phyloP scores from a whole-genome alignment of 257 asterid species.

The Capsicum chinense region DNA sequence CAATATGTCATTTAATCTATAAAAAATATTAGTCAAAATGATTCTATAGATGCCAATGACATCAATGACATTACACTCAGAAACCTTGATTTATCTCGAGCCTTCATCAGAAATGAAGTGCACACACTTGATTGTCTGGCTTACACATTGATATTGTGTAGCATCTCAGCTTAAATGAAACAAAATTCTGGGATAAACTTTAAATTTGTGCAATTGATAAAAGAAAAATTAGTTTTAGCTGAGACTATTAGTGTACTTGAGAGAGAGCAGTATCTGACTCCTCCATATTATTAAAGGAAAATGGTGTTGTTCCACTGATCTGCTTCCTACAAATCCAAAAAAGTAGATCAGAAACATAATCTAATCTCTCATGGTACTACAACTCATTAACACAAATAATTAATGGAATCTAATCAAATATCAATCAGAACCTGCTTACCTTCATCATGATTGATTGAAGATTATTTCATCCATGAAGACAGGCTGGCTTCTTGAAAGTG shows the following conservation, averaged over 20 bases:
- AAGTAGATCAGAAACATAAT: background rate
- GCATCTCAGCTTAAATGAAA: background rate
- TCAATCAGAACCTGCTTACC: slow-evolving; percentile 21
- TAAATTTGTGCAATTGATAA: background rate
- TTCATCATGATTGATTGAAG: slow-evolving; percentile 42
- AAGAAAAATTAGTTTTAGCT: background rate
- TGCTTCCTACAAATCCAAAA: slow-evolving; percentile 48
- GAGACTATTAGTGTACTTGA: slow-evolving; percentile 49
- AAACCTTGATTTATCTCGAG: background rate
- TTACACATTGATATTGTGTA: slow-evolving; percentile 6
- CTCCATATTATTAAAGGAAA: slow-evolving; percentile 50
- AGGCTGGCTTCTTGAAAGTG: slow-evolving; percentile 47
- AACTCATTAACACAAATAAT: background rate
- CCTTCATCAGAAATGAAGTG: background rate
- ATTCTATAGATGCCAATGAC: too few relatives aligned
- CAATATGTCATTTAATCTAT: too few relatives aligned
- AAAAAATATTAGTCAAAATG: too few relatives aligned
- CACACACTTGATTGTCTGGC: background rate
- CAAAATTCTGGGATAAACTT: background rate
- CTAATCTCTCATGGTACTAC: background rate
- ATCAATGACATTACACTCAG: background rate
- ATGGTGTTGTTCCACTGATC: slow-evolving; percentile 37
- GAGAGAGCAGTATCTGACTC: slow-evolving; percentile 65
- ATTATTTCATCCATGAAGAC: slow-evolving; percentile 66
- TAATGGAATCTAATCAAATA: background rate